Base-by-base conservation (phyloP, 345 rosid species). In the Trapa bicornis region DNA sequence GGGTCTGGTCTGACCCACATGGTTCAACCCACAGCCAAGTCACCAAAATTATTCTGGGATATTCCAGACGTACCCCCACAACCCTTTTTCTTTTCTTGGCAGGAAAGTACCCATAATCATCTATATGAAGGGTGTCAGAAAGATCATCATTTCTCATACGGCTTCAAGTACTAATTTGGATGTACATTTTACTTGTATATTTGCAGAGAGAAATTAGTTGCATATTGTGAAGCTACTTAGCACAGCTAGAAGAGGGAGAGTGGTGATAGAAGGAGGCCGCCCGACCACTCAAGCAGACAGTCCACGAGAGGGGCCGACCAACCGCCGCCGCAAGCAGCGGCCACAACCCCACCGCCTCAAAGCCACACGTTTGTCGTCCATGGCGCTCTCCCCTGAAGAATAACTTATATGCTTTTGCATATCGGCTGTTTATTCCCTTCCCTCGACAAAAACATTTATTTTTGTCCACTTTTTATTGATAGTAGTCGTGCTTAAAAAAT, bases 261-360 rank as follows among this genome's bases (percentile, higher is more conserved):
- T 54, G 10, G 1, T 22, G 60, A n/a, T 54, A 6, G 17, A n/a
- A n/a, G 17, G 17, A n/a, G 60, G 33, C 22, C 33, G 60, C 8
- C 6, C 10, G 7, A 22, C 10, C 9, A 22, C 10, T 15, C 5
- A 54, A 54, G n/a, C 33, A 54, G 22, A n/a, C n/a, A 54, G 22
- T 54, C 5, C 60, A 6, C 60, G 33, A 6, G 8, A 35, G 22
- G 60, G n/a, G 10, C 60, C 60, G 60, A 54, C 60, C 60, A 54
- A 54, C 60, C 33, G 60, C 60, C 35, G 60, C 60, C 33, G 60
- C 60, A 10, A 35, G 33, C 35, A 54, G 10, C 35, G 60, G 35
- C 60, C 60, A 54, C 11, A 16, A 6, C 9, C n/a, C 63, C 63
- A 58, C 63, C 63, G 63, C 63, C 63, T 58, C 16, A 58, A 32